A percentile compares a stretch with the other conserved stretches of the same genome.
phyloP scores from a whole-genome alignment of 345 rosid genomes.

The Arabidopsis arenosa region DNA sequence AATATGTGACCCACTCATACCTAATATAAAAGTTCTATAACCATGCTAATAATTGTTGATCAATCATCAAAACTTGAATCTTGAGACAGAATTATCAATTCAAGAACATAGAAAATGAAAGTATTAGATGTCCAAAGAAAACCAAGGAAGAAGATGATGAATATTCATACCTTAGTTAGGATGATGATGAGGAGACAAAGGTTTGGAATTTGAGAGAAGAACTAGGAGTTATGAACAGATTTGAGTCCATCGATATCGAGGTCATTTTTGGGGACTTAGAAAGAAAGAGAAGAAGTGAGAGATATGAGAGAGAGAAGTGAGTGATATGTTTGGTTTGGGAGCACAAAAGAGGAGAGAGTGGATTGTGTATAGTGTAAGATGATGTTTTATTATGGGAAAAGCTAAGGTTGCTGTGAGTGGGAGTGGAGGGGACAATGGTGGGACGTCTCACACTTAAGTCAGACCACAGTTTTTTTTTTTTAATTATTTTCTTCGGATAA shows the following conservation, averaged over 20 bases:
- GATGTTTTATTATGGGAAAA: slow-evolving; percentile 65
- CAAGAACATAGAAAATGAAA: slow-evolving; percentile 9
- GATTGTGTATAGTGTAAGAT: slow-evolving; percentile 40
- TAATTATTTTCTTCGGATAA: slow-evolving; percentile 15
- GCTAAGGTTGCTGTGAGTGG: slow-evolving; percentile 55
- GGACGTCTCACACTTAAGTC: slow-evolving; percentile 58
- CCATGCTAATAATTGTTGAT: slow-evolving; percentile 17
- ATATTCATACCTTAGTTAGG: slow-evolving; percentile 22
- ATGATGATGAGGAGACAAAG: slow-evolving; percentile 17
- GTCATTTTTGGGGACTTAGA: not conserved
- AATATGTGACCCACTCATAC: slow-evolving; percentile 7
- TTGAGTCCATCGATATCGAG: slow-evolving; percentile 24
- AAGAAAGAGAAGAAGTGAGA: slow-evolving; percentile 7
- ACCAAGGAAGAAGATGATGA: not conserved
- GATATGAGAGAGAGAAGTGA: slow-evolving; percentile 17
- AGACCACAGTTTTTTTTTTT: slow-evolving; percentile 30
- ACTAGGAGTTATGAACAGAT: slow-evolving; percentile 26
- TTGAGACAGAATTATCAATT: not conserved
- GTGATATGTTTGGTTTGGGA: slow-evolving; percentile 41
- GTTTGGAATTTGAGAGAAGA: slow-evolving; percentile 35
- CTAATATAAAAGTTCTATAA: not conserved
- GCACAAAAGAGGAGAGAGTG: slow-evolving; percentile 45
- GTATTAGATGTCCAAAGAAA: slow-evolving; percentile 13
- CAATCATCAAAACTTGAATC: slow-evolving; percentile 26
- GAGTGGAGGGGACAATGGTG: slow-evolving; percentile 60